Evolutionary conservation across 495 filamentous ascomycete species (phyloP), one percentile per base, ranked within the genome.

Genomic region (Monascus purpureus): DNA sequence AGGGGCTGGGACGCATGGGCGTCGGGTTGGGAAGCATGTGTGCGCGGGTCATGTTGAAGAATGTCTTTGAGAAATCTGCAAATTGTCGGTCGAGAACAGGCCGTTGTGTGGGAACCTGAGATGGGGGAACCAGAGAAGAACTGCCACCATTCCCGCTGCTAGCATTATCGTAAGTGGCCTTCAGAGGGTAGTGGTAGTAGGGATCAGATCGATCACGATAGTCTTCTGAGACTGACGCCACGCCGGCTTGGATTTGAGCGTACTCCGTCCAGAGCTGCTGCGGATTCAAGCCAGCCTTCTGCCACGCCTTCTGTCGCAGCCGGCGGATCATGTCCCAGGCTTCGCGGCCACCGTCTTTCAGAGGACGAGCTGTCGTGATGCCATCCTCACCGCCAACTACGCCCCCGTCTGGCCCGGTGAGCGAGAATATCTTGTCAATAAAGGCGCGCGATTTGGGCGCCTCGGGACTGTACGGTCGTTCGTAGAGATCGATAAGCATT

Each of bases 301-400:
- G 61, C 61, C 61, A 66, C 32, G 56, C 63, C 33, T 68, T 64
- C 25, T 64, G 61, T 14, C 67, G 61, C 11, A 72, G 45, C 7
- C 65, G 48, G 30, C 57, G 59, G 17, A 72, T 61, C 67, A 72
- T 67, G 18, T 61, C 52, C 67, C 67, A 72, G 14, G 67, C 67
- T 37, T 70, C 67, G 28, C 60, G 56, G 1, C 67, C 67, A 8
- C 67, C 67, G 32, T 71, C 66, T 38, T 63, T 59, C 0, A 71
- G 34, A 1, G 65, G 67, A 6, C 66, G 48, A 34, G 60, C 57
- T 1, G 54, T 55, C 3, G 60, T 57, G 9, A 63, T 53, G 13
- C 65, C 62, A 25, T 65, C 65, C 40, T 68, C 66, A 4, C 62
- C 63, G 15, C 64, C 63, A 12, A 62, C 56, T 4, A 65, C 63